Base-by-base conservation (phyloP, 2,329 filamentous ascomycete genomes). In the Pyricularia sp. region DNA sequence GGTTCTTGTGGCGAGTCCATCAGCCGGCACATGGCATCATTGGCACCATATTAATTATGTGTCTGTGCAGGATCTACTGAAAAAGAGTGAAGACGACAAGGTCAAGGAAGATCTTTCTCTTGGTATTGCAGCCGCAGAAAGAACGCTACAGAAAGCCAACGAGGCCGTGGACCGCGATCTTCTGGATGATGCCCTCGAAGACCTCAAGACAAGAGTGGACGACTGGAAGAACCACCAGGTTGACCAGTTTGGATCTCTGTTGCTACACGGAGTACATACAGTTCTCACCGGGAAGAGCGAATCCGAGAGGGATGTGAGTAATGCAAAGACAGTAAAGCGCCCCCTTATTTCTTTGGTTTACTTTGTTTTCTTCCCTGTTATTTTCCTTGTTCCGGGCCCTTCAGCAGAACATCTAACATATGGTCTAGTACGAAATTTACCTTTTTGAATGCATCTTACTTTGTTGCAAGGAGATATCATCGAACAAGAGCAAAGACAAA, bases 161-260 rank as follows among this genome's bases (percentile, higher is more conserved):
- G 90, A 94, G 69, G 94, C 94, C 4, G 93, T 99, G 64, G 92
- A 96, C 76, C 90, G 92, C 66, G 93, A 97, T 76, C 86, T 97
- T 67, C 85, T 96, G 68, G 87, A 91, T 66, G 92, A 95, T 75
- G 93, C 94, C 6, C 83, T 97, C 11, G 88, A 91, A 70, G 95
- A 98, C 70, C 84, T 99, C 30, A 89, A 90, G 70, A 81, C 81
- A 68, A 86, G 95, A 67, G 94, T 99, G 0, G 95, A 98, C 75
- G 95, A 99, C 77, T 99, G 95, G 95, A 98, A 97, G 79, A 92
- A 91, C 68, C 92, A 98, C 76, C 88, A 90, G 70, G 90, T 97
- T 31, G 92, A 96, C 71, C 88, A 91, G n/a, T 97, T 99, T 74
- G 95, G 95, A 59, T 91, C 93, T 68, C 83, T 99, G 25, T 84